Evolutionary conservation across 768 basidiomycete species (phyloP).

Genomic region (Naganishia friedmannii): DNA sequence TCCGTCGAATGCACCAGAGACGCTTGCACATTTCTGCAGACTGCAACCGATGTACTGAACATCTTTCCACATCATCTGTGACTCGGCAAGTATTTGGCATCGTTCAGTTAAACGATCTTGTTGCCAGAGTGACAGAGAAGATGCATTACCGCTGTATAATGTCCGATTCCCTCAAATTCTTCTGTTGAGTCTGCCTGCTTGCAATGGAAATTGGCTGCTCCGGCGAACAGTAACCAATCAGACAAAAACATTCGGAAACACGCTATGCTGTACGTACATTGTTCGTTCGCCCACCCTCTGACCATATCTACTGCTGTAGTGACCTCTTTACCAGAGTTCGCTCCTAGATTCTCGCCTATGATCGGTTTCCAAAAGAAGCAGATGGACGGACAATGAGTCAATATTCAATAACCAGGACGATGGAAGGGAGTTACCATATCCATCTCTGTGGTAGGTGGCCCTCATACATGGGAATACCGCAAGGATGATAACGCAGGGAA

Average conservation of each 20-base stretch:
- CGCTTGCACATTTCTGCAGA: not conserved
- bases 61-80: slow-evolving; percentile 16
- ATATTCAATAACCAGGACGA: too few relatives aligned
- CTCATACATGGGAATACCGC: not conserved
- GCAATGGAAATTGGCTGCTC: not conserved
- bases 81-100: not conserved
- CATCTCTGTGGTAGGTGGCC: not conserved
- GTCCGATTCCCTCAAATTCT: not conserved
- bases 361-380: too few relatives aligned
- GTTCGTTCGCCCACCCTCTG: slow-evolving; percentile 1
- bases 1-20: not conserved
- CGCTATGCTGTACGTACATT: not conserved
- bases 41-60: slow-evolving; percentile 12
- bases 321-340: not conserved
- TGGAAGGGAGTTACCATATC: slow-evolving; percentile 10
- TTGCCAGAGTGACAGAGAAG: not conserved
- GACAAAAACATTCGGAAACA: too few relatives aligned
- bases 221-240: not conserved
- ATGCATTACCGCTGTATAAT: slow-evolving; percentile 9
- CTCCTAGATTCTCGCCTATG: slow-evolving; percentile 1
- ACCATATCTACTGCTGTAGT: not conserved
- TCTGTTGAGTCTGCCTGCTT: not conserved
- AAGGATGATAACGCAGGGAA: not conserved
- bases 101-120: not conserved
- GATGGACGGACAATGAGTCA: too few relatives aligned